Conservation (phyloP, 2,329 filamentous ascomycete species). For the Diaporthe aspalathi region DNA sequence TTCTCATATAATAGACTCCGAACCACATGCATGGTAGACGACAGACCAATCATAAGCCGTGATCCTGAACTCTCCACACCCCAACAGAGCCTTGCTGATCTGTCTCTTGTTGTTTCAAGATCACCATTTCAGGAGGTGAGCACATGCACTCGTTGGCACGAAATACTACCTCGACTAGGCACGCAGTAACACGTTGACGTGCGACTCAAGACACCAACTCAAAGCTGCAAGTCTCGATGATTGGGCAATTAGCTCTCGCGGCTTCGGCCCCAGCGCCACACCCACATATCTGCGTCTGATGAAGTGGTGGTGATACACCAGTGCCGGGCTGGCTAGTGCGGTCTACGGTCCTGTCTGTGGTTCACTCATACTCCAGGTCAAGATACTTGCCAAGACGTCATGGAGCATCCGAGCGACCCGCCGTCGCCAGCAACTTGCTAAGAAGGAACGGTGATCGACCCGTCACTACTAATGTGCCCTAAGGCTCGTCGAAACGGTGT, state of each 20-base stretch:
- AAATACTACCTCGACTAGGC: constrained; percentile 11
- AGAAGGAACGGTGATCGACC: constrained; percentile 2
- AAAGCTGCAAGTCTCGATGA: neutral
- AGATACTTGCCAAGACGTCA: constrained; percentile 33
- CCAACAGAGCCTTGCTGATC: constrained; percentile 1
- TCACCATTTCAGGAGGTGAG: constrained; percentile 20
- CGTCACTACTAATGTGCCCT: constrained; percentile 21
- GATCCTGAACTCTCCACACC: neutral
- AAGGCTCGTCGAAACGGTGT: neutral
- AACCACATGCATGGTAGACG: constrained; percentile 9
- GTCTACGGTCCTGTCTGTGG: neutral
- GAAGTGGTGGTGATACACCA: neutral
- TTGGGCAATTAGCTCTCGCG: constrained; percentile 28
- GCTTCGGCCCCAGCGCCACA: constrained; percentile 21
- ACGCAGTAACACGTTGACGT: constrained; percentile 10
- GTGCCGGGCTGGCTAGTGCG: constrained; percentile 13
- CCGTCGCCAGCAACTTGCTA: neutral
- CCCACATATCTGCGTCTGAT: neutral
- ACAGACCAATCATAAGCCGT: constrained; percentile 5
- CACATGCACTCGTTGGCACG: neutral
- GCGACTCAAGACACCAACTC: constrained; percentile 4
- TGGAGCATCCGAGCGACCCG: constrained; percentile 29
- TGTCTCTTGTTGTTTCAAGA: constrained; percentile 22
- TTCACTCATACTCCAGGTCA: neutral
- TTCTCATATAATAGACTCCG: constrained; percentile 19